These are phyloP conservation scores for Piromyces finnis DNA, from an alignment of 192 early-diverging fungal species.

Conservation along the genomic window DNA sequence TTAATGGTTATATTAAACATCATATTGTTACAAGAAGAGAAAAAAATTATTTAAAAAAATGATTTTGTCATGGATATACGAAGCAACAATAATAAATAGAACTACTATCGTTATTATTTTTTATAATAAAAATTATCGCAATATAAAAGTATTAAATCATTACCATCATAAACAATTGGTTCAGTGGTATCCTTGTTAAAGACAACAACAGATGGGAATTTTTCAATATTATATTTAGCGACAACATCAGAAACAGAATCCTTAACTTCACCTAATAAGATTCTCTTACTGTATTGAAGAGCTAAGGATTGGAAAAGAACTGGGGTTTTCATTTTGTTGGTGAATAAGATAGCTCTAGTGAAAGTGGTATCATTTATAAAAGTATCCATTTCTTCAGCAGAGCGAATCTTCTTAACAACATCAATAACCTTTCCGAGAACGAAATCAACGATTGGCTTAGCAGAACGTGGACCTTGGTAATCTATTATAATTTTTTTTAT, in stretches of 20 bases:
- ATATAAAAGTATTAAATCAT: not conserved
- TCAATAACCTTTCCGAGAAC: conserved; percentile 37
- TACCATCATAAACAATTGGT: conserved; percentile 35
- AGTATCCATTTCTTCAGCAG: not conserved
- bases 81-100: no score
- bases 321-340: conserved; percentile 53
- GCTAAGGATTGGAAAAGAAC: conserved; percentile 76
- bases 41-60: no score
- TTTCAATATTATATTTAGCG: conserved; percentile 31
- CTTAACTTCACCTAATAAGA: conserved; percentile 56
- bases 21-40: no score
- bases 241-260: conserved; percentile 23
- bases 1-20: not conserved
- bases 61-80: no score
- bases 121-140: no score
- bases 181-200: conserved; percentile 25
- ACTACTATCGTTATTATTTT: no score
- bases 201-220: conserved; percentile 49
- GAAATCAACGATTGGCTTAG: conserved; percentile 54
- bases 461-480: conserved; percentile 54
- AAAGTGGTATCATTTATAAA: conserved; percentile 19
- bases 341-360: conserved; percentile 61
- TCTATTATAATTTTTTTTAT: conserved; percentile 19
- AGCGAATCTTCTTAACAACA: conserved; percentile 11
- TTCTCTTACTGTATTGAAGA: conserved; percentile 44